Conservation (phyloP, 208 protist genomes). For the Wallacemonas collosoma region DNA sequence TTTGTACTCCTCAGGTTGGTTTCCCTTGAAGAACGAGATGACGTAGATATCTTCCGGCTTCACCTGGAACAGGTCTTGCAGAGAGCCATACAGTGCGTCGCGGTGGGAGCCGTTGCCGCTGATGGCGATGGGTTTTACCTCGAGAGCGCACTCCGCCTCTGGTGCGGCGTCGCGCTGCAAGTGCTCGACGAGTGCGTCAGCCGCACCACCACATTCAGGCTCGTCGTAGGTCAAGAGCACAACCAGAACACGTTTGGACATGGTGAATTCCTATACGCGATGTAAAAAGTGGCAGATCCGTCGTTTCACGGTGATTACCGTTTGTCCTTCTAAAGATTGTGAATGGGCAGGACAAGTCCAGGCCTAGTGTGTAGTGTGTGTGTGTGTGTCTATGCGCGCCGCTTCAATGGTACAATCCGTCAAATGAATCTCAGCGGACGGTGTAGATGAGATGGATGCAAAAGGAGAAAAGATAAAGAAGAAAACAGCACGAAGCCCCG, state of each 20-base stretch:
- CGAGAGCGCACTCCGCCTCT: constrained; percentile 53
- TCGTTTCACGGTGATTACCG: background rate
- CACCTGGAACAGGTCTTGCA: constrained; percentile 78
- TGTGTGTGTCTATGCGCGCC: background rate
- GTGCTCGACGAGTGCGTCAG: constrained; percentile 81
- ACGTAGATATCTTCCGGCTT: constrained; percentile 79
- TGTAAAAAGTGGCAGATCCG: background rate
- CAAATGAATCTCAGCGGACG: background rate
- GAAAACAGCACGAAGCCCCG: too few species aligned
- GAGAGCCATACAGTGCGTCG: constrained; percentile 65
- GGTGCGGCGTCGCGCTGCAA: constrained; percentile 63
- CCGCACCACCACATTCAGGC: constrained; percentile 83
- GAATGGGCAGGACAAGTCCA: background rate
- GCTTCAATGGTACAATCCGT: background rate
- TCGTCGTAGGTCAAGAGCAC: constrained; percentile 90
- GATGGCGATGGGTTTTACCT: constrained; percentile 68
- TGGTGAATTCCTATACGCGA: background rate
- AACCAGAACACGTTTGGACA: constrained; percentile 38
- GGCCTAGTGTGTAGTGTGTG: background rate
- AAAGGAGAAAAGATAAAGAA: background rate
- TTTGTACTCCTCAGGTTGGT: constrained; percentile 80
- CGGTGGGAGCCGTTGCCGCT: constrained; percentile 65
- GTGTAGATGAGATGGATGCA: background rate
- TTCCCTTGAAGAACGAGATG: constrained; percentile 80
- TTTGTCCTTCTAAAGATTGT: background rate